Evolutionary conservation across 202 grass and related monocot genomes (phyloP), one percentile per base, ranked within the genome.

Genomic region (Setaria viridis): DNA sequence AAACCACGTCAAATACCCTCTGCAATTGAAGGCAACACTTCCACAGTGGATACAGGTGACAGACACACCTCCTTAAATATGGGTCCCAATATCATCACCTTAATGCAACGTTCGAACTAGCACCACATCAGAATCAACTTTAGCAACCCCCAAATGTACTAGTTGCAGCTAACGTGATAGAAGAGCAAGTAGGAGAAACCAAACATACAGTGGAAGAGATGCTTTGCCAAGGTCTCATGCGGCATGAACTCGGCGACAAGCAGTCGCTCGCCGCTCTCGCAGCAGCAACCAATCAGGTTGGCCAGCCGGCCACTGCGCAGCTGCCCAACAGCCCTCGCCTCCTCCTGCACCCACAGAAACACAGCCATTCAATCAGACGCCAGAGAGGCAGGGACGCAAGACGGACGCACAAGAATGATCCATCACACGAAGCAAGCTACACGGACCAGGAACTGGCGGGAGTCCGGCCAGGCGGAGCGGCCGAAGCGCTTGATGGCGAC

Each of bases 191-290:
- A 68, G 25, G 25, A 3, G 55, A 72, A 34, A 89, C 9, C 30
- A 76, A 66, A 74, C 88, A 74, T 93, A 99, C 94, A 99, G 88
- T 95, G 95, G 91, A 98, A 98, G 33, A 98, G 93, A 72, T 98
- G 95, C 55, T 98, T 98, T 32, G 95, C 95, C 58, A 98, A 79
- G 47, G 95, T 95, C 49, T 95, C 87, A 3, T 93, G 85, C 2
- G 95, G 93, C 95, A 98, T 95, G 89, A 94, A 93, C 89, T 98
- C 93, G 0, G 95, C 89, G 0, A 98, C 93, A 12, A 98, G 91
- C 39, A 93, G 84, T 62, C 95, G 84, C 89, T 98, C 95, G n/a
- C 91, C 82, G 7, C 86, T 89, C 81, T 98, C 91, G 15, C 80
- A 92, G 79, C 95, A 98, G 66, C 93, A 98, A 0, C 95, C 91